A percentile compares a stretch with the other conserved stretches of the same genome.
phyloP scores from a whole-genome alignment of 495 filamentous ascomycete species.

The Pyrenopolyporus hunteri region DNA sequence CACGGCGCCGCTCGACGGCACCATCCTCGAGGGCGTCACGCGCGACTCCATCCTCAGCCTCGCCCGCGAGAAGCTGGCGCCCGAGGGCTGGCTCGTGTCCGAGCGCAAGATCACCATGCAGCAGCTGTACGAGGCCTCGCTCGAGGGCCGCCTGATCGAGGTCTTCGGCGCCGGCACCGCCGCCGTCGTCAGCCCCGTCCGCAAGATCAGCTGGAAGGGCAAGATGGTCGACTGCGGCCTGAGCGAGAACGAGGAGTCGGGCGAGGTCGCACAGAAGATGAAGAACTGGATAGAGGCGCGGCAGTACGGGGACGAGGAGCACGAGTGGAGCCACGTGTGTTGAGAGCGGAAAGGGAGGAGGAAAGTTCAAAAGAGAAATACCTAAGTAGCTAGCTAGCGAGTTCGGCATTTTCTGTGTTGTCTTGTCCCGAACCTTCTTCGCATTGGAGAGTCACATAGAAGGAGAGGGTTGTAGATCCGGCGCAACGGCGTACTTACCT shows the following conservation, averaged over 20 bases:
- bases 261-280: constrained; percentile 81
- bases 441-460: constrained; percentile 18
- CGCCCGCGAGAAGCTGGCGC: constrained; percentile 77
- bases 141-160: constrained; percentile 86
- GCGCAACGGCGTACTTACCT: constrained; percentile 32
- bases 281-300: constrained; percentile 95
- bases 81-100: constrained; percentile 85
- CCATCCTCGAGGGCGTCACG: constrained; percentile 94
- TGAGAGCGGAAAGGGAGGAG: constrained; percentile 19
- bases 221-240: constrained; percentile 79
- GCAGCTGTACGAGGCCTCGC: constrained; percentile 76
- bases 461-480: constrained; percentile 20
- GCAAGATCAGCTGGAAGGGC: constrained; percentile 84
- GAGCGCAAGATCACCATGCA: constrained; percentile 91
- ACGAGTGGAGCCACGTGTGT: constrained; percentile 74
- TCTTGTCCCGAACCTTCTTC: not conserved
- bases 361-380: constrained; percentile 1
- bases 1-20: constrained; percentile 93
- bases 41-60: constrained; percentile 84
- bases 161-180: constrained; percentile 94
- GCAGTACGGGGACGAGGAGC: constrained; percentile 91
- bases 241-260: constrained; percentile 77
- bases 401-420: constrained; percentile 9
- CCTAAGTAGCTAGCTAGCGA: too few relatives aligned
- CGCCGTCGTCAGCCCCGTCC: constrained; percentile 80